These are phyloP conservation scores for Monilinia polystroma DNA, from an alignment of 2,329 filamentous ascomycete genomes.

Conservation along the genomic window DNA sequence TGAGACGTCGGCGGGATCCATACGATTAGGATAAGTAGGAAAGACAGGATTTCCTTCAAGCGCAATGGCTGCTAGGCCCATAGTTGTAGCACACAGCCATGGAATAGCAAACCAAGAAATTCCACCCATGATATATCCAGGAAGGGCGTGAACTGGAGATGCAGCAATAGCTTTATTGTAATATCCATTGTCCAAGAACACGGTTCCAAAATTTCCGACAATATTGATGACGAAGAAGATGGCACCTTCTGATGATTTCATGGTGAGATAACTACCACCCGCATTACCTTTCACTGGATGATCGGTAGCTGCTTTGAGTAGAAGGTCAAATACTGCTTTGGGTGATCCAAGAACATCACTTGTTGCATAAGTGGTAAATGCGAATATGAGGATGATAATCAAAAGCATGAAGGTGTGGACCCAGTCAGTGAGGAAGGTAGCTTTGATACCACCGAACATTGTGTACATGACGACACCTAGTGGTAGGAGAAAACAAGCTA, in stretches of 20 bases:
- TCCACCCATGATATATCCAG: slow-evolving; percentile 79
- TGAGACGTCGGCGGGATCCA: slow-evolving; percentile 71
- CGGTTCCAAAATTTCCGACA: slow-evolving; percentile 74
- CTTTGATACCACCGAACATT: slow-evolving; percentile 75
- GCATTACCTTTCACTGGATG: slow-evolving; percentile 81
- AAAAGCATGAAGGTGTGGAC: slow-evolving; percentile 83
- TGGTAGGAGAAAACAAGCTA: slow-evolving; percentile 74
- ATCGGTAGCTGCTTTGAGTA: slow-evolving; percentile 63
- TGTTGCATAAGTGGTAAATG: slow-evolving; percentile 77
- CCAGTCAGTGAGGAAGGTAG: slow-evolving; percentile 70
- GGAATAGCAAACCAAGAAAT: slow-evolving; percentile 92
- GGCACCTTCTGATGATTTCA: slow-evolving; percentile 75
- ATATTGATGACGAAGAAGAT: slow-evolving; percentile 93
- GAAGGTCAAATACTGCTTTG: slow-evolving; percentile 71
- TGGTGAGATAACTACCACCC: slow-evolving; percentile 80
- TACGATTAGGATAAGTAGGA: slow-evolving; percentile 70
- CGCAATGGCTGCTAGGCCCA: slow-evolving; percentile 79
- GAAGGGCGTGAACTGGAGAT: slow-evolving; percentile 78
- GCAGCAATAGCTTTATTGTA: slow-evolving; percentile 95
- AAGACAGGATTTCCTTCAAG: slow-evolving; percentile 72
- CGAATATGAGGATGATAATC: slow-evolving; percentile 82
- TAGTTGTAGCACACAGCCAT: slow-evolving; percentile 83
- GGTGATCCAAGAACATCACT: slow-evolving; percentile 73
- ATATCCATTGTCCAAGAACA: slow-evolving; percentile 85
- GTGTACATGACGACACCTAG: slow-evolving; percentile 82